A percentile compares a stretch with the other conserved stretches of the same genome.
These are phyloP conservation scores for Nitzschia sp. DNA, from an alignment of 108 stramenopile species.

Conservation along the genomic window DNA sequence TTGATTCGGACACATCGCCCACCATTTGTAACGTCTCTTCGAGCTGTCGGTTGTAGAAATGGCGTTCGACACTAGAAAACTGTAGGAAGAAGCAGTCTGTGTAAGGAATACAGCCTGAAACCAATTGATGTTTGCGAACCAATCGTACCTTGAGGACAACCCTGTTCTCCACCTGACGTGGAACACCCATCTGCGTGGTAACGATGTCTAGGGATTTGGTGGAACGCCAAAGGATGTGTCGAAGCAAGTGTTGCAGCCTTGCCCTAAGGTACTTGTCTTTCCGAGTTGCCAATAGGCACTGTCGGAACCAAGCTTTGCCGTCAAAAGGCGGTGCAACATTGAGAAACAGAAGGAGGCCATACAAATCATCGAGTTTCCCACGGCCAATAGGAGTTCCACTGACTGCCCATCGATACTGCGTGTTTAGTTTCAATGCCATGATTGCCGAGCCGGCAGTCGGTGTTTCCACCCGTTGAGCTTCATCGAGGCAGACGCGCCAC, in stretches of 20 bases:
- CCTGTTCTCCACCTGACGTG: constrained; percentile 59
- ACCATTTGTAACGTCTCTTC: constrained; percentile 44
- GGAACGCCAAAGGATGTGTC: constrained; percentile 59
- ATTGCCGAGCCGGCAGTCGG: constrained; percentile 63
- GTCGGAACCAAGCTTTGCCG: constrained; percentile 43
- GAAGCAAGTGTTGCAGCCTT: constrained; percentile 47
- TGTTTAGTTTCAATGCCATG: constrained; percentile 67
- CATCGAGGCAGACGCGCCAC: constrained; percentile 68
- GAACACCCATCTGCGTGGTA: constrained; percentile 64
- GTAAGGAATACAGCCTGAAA: too few species aligned
- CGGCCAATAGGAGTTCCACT: constrained; percentile 71
- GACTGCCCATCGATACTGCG: constrained; percentile 57
- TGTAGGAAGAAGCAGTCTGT: too few species aligned
- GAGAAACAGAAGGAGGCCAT: constrained; percentile 60
- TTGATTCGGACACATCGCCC: constrained; percentile 4
- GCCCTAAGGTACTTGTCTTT: constrained; percentile 8
- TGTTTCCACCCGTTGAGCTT: constrained; percentile 69
- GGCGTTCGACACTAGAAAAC: constrained; percentile 60
- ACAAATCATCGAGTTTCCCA: constrained; percentile 63
- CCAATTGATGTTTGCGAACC: too few species aligned
- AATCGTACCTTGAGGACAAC: constrained; percentile 28
- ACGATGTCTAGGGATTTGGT: constrained; percentile 55
- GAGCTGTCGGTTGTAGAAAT: constrained; percentile 65
- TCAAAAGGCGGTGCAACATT: constrained; percentile 46
- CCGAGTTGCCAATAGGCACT: constrained; percentile 24